phyloP scores from a whole-genome alignment of 306 rosid genomes.

The Vachellia pachyceras region DNA sequence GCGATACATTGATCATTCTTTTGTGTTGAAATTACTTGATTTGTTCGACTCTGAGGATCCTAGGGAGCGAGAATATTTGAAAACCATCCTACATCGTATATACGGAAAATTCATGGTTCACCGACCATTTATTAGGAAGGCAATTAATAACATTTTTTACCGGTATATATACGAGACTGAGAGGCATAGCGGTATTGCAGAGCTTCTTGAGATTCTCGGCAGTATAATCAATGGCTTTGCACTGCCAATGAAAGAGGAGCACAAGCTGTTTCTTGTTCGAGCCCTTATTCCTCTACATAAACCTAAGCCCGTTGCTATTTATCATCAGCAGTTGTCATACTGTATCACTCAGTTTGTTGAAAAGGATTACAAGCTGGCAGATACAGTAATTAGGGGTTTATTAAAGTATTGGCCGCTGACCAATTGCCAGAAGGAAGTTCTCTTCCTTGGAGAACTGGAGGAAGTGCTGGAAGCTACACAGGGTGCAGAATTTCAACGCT shows the following conservation, averaged over 20 bases:
- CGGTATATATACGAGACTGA: slow-evolving; percentile 92
- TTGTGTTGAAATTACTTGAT: slow-evolving; percentile 84
- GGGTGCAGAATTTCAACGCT: slow-evolving; percentile 84
- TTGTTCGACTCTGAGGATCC: slow-evolving; percentile 94
- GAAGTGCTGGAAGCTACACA: slow-evolving; percentile 98
- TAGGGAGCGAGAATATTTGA: slow-evolving; percentile 92
- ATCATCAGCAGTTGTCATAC: slow-evolving; percentile 93
- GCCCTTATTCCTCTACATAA: slow-evolving; percentile 94
- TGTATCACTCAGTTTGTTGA: slow-evolving; percentile 96
- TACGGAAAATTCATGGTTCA: slow-evolving; percentile 99
- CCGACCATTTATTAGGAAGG: slow-evolving; percentile 95
- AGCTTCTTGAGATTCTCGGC: slow-evolving; percentile 97
- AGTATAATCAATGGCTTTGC: slow-evolving; percentile 98
- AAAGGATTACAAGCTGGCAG: slow-evolving; percentile 95
- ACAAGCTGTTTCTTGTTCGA: slow-evolving; percentile 89
- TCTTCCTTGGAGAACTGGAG: slow-evolving; percentile 95
- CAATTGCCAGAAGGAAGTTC: slow-evolving; percentile 95
- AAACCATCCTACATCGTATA: slow-evolving; percentile 90
- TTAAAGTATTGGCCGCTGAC: slow-evolving; percentile 96
- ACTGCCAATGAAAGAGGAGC: slow-evolving; percentile 99
- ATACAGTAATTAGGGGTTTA: slow-evolving; percentile 86
- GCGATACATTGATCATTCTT: slow-evolving; percentile 89
- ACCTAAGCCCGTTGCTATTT: slow-evolving; percentile 66
- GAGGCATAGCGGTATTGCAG: slow-evolving; percentile 85
- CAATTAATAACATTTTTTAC: slow-evolving; percentile 88